Conservation (phyloP, 2,329 filamentous ascomycete genomes). For the Botrytis squamosa region DNA sequence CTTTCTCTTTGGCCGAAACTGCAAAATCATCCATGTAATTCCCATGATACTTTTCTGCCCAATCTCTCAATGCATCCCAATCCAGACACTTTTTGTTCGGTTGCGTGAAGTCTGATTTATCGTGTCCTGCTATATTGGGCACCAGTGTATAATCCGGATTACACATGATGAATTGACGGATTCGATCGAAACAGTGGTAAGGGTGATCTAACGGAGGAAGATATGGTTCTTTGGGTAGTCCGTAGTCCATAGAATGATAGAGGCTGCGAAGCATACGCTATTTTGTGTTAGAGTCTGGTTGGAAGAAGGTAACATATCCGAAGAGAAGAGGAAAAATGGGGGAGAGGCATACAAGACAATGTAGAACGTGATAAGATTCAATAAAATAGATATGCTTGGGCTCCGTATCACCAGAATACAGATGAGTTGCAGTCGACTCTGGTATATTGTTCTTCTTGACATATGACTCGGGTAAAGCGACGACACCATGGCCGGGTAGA, state of each 20-base stretch:
- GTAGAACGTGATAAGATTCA: constrained; percentile 14
- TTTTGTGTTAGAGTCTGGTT: not conserved
- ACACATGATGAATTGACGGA: constrained; percentile 24
- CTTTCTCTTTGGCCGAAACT: not conserved
- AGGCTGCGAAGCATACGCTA: constrained; percentile 9
- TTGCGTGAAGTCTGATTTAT: not conserved
- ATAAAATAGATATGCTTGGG: constrained; percentile 15
- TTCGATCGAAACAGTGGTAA: constrained; percentile 21
- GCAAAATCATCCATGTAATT: not conserved
- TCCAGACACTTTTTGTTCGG: constrained; percentile 8
- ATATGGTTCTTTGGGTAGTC: not conserved
- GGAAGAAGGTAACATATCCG: rapidly evolving
- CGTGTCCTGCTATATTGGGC: constrained; percentile 6
- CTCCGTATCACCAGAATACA: not conserved
- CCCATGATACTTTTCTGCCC: constrained; percentile 4
- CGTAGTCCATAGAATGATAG: not conserved
- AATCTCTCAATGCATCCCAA: constrained; percentile 16
- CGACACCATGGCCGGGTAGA: not conserved
- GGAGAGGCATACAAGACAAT: constrained; percentile 4
- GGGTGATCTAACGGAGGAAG: not conserved
- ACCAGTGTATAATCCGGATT: constrained; percentile 20
- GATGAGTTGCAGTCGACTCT: not conserved
- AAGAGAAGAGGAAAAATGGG: not conserved
- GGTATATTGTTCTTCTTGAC: not conserved
- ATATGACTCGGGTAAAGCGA: not conserved